A percentile compares a stretch with the other conserved stretches of the same genome.
These are phyloP conservation scores for Gaultheria prostrata DNA, from an alignment of 148 eudicot species.

Conservation along the genomic window DNA sequence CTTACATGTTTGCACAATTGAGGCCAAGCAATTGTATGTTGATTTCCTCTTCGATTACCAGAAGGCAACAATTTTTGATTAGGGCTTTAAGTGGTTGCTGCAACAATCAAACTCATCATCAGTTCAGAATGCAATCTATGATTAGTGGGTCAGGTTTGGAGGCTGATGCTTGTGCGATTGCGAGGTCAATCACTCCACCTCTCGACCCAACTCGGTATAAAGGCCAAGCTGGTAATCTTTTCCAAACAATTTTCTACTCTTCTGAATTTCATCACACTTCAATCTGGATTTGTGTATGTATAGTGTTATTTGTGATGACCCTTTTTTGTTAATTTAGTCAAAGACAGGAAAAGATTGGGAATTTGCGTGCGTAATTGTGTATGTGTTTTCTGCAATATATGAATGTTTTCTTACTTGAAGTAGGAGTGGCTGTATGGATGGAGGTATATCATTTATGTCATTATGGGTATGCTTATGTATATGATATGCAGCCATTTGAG, in stretches of 20 bases:
- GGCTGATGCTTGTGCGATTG: conserved; percentile 56
- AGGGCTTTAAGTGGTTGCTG: conserved; percentile 44
- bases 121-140: conserved; percentile 36
- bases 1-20: background rate
- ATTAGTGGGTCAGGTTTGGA: conserved; percentile 41
- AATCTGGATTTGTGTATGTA: background rate
- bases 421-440: background rate
- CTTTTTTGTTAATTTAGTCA: background rate
- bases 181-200: conserved; percentile 73
- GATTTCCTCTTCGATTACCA: conserved; percentile 41
- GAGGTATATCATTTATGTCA: background rate
- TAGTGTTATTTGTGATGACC: background rate
- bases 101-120: conserved; percentile 24
- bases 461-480: background rate
- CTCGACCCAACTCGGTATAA: conserved; percentile 70
- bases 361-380: background rate
- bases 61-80: conserved; percentile 64
- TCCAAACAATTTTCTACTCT: background rate
- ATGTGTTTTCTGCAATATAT: background rate
- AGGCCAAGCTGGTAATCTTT: conserved; percentile 90
- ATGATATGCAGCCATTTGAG: background rate
- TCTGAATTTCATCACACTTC: background rate
- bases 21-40: conserved; percentile 3
- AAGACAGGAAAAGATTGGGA: background rate
- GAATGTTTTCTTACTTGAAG: background rate